These are phyloP conservation scores for Trichoderma afroharzianum DNA, from an alignment of 2,329 filamentous ascomycete genomes.

Conservation along the genomic window DNA sequence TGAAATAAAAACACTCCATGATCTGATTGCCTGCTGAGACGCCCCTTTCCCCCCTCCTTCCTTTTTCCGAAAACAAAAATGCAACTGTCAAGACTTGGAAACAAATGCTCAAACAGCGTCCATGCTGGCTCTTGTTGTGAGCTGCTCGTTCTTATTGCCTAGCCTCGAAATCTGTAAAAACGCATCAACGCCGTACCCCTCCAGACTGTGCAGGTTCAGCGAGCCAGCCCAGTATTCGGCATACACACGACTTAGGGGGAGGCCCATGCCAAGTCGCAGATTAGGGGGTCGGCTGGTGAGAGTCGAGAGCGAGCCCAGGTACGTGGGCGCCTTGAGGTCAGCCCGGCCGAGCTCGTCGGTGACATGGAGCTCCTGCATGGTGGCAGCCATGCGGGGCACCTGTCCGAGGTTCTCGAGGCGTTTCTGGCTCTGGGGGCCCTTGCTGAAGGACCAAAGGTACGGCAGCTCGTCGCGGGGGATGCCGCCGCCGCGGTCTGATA, in stretches of 20 bases:
- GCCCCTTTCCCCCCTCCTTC: too few relatives aligned
- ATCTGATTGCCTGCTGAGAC: neutral
- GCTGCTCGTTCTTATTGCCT: slow-evolving; percentile 95
- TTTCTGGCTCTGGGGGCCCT: slow-evolving; percentile 74
- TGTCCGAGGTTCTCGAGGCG: slow-evolving; percentile 80
- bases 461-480: slow-evolving; percentile 81
- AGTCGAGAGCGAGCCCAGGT: slow-evolving; percentile 66
- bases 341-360: slow-evolving; percentile 40
- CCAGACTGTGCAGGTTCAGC: slow-evolving; percentile 84
- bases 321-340: slow-evolving; percentile 41
- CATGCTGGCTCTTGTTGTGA: slow-evolving; percentile 73
- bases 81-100: neutral
- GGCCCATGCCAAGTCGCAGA: slow-evolving; percentile 82
- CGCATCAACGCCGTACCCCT: slow-evolving; percentile 93
- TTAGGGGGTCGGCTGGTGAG: slow-evolving; percentile 82
- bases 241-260: slow-evolving; percentile 91
- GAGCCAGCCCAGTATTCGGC: slow-evolving; percentile 97
- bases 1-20: neutral
- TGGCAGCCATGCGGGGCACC: slow-evolving; percentile 89
- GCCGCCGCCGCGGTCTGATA: slow-evolving; percentile 92
- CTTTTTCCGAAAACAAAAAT: neutral
- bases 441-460: slow-evolving; percentile 94
- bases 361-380: slow-evolving; percentile 76
- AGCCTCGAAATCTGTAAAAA: slow-evolving; percentile 95
- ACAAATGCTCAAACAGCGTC: slow-evolving; percentile 58